These are phyloP conservation scores for Pyrenophora teres DNA, from an alignment of 2,329 filamentous ascomycete genomes.

Conservation along the genomic window DNA sequence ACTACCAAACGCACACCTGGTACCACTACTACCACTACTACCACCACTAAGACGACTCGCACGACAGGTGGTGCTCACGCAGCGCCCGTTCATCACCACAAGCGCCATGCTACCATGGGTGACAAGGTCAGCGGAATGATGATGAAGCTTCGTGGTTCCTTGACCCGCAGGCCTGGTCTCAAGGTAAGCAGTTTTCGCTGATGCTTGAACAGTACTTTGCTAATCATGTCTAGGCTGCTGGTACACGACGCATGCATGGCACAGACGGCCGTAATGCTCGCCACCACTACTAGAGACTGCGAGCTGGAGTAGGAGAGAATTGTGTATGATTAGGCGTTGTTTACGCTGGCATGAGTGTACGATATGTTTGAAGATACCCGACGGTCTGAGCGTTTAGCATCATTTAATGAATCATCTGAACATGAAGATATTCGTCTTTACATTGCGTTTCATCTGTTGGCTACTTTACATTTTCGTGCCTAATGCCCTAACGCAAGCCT, in stretches of 20 bases:
- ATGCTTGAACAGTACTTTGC: not conserved
- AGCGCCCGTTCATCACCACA: slow-evolving; percentile 61
- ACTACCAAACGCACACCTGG: slow-evolving; percentile 40
- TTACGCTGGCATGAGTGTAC: slow-evolving; percentile 13
- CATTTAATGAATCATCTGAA: slow-evolving; percentile 6
- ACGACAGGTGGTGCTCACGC: slow-evolving; percentile 44
- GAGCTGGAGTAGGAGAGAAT: not conserved
- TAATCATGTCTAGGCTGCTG: slow-evolving; percentile 62
- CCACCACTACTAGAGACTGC: slow-evolving; percentile 29
- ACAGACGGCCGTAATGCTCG: slow-evolving; percentile 68
- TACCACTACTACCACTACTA: slow-evolving; percentile 44
- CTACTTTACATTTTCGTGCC: not conserved
- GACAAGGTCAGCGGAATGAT: slow-evolving; percentile 80
- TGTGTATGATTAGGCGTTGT: not conserved
- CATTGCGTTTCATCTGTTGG: not conserved
- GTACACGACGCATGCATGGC: slow-evolving; percentile 73
- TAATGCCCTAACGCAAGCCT: not conserved
- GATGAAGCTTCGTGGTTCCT: slow-evolving; percentile 70
- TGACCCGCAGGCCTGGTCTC: slow-evolving; percentile 70
- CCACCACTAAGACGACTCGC: slow-evolving; percentile 51
- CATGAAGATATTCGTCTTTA: not conserved
- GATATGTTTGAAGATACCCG: slow-evolving; percentile 24
- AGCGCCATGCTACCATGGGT: slow-evolving; percentile 69
- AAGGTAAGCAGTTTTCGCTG: slow-evolving; percentile 58
- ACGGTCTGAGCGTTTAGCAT: slow-evolving; percentile 14